Percentiles rank a stretch among this genome's conserved stretches.
Conservation (phyloP, 306 rosid genomes). For the Cotoneaster glaucophyllus region DNA sequence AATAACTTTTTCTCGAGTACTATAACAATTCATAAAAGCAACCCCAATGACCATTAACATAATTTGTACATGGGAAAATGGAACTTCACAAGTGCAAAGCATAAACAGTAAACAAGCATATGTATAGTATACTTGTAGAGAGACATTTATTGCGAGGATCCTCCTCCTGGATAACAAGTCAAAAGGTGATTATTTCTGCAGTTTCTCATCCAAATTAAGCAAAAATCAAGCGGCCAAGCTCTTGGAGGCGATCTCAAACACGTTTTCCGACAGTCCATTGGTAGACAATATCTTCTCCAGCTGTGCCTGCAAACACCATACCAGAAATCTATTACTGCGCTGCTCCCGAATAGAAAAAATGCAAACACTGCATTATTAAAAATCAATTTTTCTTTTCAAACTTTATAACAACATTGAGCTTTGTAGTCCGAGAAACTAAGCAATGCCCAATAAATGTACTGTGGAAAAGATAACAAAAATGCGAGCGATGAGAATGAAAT, state of each 20-base stretch:
- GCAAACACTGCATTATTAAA: not conserved
- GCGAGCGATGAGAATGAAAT: not conserved
- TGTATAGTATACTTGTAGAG: not conserved
- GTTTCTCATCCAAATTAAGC: not conserved
- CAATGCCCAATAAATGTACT: not conserved
- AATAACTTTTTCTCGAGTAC: too few relatives aligned
- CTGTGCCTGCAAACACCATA: constrained; percentile 68
- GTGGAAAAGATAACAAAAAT: too few relatives aligned
- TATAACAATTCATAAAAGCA: not conserved
- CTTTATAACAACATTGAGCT: not conserved
- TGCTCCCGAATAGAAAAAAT: not conserved
- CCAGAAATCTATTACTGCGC: not conserved
- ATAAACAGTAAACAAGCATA: not conserved
- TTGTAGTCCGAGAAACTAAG: not conserved
- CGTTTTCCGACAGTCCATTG: constrained; percentile 88
- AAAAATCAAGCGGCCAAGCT: constrained; percentile 62
- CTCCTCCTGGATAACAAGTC: not conserved
- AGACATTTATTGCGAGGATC: not conserved
- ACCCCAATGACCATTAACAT: not conserved
- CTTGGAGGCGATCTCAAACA: constrained; percentile 91
- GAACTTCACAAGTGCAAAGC: too few relatives aligned
- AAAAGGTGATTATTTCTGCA: not conserved
- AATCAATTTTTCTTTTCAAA: not conserved
- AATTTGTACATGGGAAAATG: not conserved
- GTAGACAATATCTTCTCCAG: constrained; percentile 77